A percentile compares a stretch with the other conserved stretches of the same genome.
Conservation (phyloP, 2,329 filamentous ascomycete species). For the Phoma sp. region DNA sequence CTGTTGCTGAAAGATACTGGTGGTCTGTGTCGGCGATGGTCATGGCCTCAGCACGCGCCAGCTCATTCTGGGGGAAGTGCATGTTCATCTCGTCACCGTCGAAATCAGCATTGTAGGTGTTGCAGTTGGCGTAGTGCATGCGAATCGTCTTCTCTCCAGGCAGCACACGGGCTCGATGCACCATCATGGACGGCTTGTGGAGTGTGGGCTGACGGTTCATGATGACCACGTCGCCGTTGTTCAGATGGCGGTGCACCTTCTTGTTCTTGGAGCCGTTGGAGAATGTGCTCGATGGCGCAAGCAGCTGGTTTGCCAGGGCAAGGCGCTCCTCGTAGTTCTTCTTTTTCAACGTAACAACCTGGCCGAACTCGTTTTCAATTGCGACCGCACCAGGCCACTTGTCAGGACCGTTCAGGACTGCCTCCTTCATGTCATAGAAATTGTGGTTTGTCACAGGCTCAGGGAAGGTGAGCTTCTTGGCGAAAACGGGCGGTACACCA, state of each 20-base stretch:
- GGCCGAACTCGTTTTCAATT: constrained; percentile 94
- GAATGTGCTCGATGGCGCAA: constrained; percentile 79
- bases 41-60: constrained; percentile 89
- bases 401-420: constrained; percentile 91
- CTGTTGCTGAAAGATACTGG: constrained; percentile 93
- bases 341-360: constrained; percentile 83
- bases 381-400: constrained; percentile 94
- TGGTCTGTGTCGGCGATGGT: constrained; percentile 96
- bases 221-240: constrained; percentile 94
- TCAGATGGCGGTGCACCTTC: constrained; percentile 94
- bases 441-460: constrained; percentile 98
- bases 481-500: constrained; percentile 97
- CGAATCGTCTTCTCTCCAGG: constrained; percentile 96
- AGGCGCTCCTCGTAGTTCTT: constrained; percentile 89
- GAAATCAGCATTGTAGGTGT: constrained; percentile 99
- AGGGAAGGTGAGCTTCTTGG: constrained; percentile 92
- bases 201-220: constrained; percentile 99
- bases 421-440: constrained; percentile 92
- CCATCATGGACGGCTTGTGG: constrained; percentile 99
- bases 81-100: constrained; percentile 99
- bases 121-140: constrained; percentile 99
- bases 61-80: constrained; percentile 98
- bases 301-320: constrained; percentile 88
- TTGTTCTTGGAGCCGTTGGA: constrained; percentile 83
- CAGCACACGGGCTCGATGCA: constrained; percentile 88